Evolutionary conservation across 495 filamentous ascomycete genomes (phyloP).

Genomic region (Cercophora newfieldiana): DNA sequence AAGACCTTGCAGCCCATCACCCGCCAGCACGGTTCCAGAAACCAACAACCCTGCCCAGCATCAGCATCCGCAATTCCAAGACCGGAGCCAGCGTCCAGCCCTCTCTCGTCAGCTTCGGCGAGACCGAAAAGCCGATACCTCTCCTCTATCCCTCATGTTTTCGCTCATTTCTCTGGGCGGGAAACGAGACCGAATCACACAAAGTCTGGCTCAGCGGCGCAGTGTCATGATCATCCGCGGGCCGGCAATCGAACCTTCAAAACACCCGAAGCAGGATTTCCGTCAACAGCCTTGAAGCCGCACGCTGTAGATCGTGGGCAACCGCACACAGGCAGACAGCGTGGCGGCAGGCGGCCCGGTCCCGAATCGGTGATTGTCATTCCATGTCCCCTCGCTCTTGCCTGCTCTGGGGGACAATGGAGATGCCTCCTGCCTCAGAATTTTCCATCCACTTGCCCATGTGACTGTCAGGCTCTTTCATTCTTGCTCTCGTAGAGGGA

Average conservation of each 20-base stretch:
- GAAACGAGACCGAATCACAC: neutral
- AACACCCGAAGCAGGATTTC: constrained; percentile 10
- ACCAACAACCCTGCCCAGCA: neutral
- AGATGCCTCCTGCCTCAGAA: too few species aligned
- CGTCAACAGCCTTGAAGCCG: neutral
- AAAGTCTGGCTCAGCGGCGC: neutral
- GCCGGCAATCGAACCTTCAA: constrained; percentile 11
- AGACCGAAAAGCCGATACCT: neutral
- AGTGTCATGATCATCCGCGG: neutral
- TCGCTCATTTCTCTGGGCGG: neutral
- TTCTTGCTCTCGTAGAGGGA: neutral
- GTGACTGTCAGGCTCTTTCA: neutral
- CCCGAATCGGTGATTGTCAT: neutral
- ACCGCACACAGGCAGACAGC: neutral
- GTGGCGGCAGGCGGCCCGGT: constrained; percentile 1
- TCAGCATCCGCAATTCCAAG: neutral
- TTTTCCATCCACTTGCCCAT: too few species aligned
- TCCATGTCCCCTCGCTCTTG: neutral
- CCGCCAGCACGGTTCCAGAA: constrained; percentile 2
- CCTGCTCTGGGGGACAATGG: too few species aligned
- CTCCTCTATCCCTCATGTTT: neutral
- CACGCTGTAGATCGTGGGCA: neutral
- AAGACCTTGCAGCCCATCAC: constrained; percentile 2
- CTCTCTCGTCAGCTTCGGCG: neutral
- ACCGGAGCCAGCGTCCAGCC: neutral